phyloP scores from a whole-genome alignment of 2,329 filamentous ascomycete genomes.

The Dothideomycetes sp. region DNA sequence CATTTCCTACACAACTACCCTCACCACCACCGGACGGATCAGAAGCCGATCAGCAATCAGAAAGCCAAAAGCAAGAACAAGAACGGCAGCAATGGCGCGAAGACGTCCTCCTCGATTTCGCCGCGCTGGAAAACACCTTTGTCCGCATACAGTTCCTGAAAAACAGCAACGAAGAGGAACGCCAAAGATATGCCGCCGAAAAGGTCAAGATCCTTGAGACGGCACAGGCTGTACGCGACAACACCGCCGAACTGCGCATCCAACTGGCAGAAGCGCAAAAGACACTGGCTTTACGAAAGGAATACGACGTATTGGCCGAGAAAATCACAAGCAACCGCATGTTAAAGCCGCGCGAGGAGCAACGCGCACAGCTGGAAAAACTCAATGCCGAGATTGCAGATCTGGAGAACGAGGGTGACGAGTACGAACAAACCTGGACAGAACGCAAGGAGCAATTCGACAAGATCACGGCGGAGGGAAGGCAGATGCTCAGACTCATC shows the following conservation, averaged over 20 bases:
- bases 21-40: constrained; percentile 59
- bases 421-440: constrained; percentile 73
- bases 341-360: constrained; percentile 75
- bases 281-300: constrained; percentile 68
- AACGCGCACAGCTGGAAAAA: constrained; percentile 66
- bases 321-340: constrained; percentile 75
- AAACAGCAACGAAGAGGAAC: constrained; percentile 72
- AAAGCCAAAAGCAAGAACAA: constrained; percentile 43
- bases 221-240: constrained; percentile 66
- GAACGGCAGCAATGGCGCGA: constrained; percentile 64
- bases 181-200: constrained; percentile 71
- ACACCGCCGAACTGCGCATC: constrained; percentile 61
- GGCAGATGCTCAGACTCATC: constrained; percentile 73
- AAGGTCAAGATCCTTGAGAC: constrained; percentile 70
- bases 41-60: constrained; percentile 34
- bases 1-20: constrained; percentile 46
- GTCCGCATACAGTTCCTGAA: constrained; percentile 80
- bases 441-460: constrained; percentile 82
- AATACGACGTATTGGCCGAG: constrained; percentile 79
- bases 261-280: constrained; percentile 69
- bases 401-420: constrained; percentile 71
- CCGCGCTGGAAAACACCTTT: constrained; percentile 76
- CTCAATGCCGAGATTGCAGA: constrained; percentile 82
- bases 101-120: constrained; percentile 80
- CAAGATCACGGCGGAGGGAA: constrained; percentile 82